Base-by-base conservation (phyloP, 805 yeast species). In the Torulaspora gathmanii region DNA sequence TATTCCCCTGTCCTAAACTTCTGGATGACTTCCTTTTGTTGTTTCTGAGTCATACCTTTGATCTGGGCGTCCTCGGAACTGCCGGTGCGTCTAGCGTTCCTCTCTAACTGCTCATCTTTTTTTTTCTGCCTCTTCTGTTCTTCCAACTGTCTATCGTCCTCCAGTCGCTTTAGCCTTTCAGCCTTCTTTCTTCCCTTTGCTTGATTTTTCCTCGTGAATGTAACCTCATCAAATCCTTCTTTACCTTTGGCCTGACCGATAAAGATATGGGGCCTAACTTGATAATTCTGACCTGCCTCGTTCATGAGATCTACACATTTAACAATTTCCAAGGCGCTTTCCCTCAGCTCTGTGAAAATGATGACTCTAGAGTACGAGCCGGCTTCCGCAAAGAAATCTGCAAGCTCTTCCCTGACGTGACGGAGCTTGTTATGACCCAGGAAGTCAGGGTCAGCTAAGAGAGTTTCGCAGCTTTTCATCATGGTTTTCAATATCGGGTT, bases 1-100 rank as follows among this genome's bases (percentile, higher is more conserved):
- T 78, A 78, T 1, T 65, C 71, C 6, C 95, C 96, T 0, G 65
- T 57, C 56, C 83, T 86, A 67, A 93, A 93, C 46, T 81, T 72
- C 25, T 75, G 74, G 23, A 93, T 82, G 9, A 87, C 75, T 45
- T 82, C 83, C 54, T 87, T 88, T 58, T 93, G 99, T 35, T 78
- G 74, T 56, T 85, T 86, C 58, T 93, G 99, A 29, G 79, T 80
- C 98, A 93, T 91, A 6, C 98, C 98, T 35, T 75, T 78, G 15
- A 77, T 51, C 49, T 85, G 90, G 0, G 95, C 95, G 41, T 73
- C 75, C 55, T 83, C 91, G 0, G 95, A 86, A 31, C 85, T 79
- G 0, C 78, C 76, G 3, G 80, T 71, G 28, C 80, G 62, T 37
- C 75, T 63, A 4, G 67, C 51, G 2, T 56, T 57, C 47, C 74